Evolutionary conservation across 208 protist species (phyloP), one percentile per base, ranked within the genome.

Genomic region (Trypanosoma rangeli): DNA sequence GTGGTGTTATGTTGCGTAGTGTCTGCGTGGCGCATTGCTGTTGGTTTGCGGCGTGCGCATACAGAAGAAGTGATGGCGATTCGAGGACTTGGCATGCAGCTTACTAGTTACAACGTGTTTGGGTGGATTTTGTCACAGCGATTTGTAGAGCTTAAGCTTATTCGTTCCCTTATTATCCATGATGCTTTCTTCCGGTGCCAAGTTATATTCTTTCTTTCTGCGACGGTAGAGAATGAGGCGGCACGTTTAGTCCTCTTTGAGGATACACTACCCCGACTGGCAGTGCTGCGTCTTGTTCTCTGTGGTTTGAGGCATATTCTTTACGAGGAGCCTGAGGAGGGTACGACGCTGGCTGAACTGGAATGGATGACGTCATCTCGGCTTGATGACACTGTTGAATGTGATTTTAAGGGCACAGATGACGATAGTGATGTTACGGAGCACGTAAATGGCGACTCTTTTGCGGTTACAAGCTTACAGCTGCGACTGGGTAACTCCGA

Each of bases 141-240:
- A 0, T 94, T 96, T 60, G 48, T 96, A 8, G 88, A 94, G 31
- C 37, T 84, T 22, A 77, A 80, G 44, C 77, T 93, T 59, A 77
- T 96, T 48, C 84, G 85, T 29, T 82, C 75, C 2, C 63, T 96
- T 13, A 79, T 94, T 46, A 89, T 96, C 49, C 88, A 96, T 70
- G 90, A 96, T 56, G 75, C 86, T 5, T 96, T 89, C 64, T 90
- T 85, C 50, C 81, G 90, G 28, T 89, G 87, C 49, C 86, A 88
- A 68, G 85, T 78, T 13, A 88, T 96, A 0, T 94, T 94, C 39
- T 94, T 87, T 61, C 80, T 96, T 22, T 92, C 88, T 50, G 84
- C 83, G 5, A 87, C 85, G 16, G 73, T 96, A 8, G 88, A 94
- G 63, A 92, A 92, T 69, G 50, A 81, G 20, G 37, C 82, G 16